These are phyloP conservation scores for Viola odorata DNA, from an alignment of 345 rosid species.

Conservation along the genomic window DNA sequence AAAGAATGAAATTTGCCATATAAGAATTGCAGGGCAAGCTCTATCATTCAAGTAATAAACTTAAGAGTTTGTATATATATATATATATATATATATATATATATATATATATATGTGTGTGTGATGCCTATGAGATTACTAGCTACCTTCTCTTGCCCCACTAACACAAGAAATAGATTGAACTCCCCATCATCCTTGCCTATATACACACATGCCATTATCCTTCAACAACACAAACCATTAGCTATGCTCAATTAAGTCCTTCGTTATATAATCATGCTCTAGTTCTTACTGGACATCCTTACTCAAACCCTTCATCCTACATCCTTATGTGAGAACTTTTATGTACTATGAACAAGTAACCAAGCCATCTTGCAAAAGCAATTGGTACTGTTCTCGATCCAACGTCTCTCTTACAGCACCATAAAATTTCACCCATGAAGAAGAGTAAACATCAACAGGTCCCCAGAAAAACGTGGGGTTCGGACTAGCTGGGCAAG, in stretches of 20 bases:
- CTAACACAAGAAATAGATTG: constrained; percentile 7
- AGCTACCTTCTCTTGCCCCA: constrained; percentile 12
- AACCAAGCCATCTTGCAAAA: constrained; percentile 44
- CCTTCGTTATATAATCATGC: constrained; percentile 7
- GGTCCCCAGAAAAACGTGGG: constrained; percentile 71
- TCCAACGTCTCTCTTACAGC: constrained; percentile 59
- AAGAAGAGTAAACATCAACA: constrained; percentile 48
- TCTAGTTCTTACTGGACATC: constrained; percentile 6
- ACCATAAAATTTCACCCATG: constrained; percentile 66
- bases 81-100: constrained; percentile 18
- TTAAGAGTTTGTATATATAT: constrained; percentile 15
- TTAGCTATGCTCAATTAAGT: constrained; percentile 9
- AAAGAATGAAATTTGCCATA: too few species aligned
- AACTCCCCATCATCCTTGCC: constrained; percentile 17
- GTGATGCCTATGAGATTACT: constrained; percentile 9
- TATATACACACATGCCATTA: constrained; percentile 20
- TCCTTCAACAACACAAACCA: constrained; percentile 18
- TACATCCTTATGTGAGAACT: constrained; percentile 16
- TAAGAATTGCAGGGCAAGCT: not conserved
- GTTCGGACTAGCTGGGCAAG: constrained; percentile 80
- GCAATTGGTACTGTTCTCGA: constrained; percentile 29
- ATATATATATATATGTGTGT: constrained; percentile 17
- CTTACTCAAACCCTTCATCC: constrained; percentile 14
- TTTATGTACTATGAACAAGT: constrained; percentile 47
- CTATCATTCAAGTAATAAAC: constrained; percentile 2